Base-by-base conservation (phyloP, 371 early-diverging fungal species). In the Rhizopus delemar region DNA sequence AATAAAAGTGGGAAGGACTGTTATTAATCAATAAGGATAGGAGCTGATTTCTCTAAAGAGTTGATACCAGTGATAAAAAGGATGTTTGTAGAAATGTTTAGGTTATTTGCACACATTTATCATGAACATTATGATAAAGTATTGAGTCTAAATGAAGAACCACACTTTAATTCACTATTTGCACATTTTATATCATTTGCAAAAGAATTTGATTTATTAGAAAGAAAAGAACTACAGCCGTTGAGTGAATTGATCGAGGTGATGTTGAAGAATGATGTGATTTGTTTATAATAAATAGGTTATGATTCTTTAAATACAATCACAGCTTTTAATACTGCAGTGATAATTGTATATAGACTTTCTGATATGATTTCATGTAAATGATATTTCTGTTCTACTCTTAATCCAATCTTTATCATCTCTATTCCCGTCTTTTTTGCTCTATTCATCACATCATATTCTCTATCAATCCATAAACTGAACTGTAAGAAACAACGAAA, bases 61-160 rank as follows among this genome's bases (percentile, higher is more conserved):
- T 91, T 97, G 58, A 78, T 75, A n/a, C 60, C 70, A 2, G 86
- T 85, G 2, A 77, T 94, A 16, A 81, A 85, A 41, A 74, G 74
- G 11, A 91, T 96, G 57, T 87, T 86, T 75, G 84, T 87, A 52
- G 95, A 95, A 52, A 71, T 96, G 50, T 91, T 94, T 63, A 89
- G 95, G 43, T 82, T 98, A 12, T 87, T 96, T 70, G 95, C 93
- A 2, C 98, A 98, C 68, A 91, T 98, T 32, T 98, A 94, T 71
- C 92, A 93, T 73, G 68, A 84, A 13, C 98, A 98, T 66, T 94
- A 90, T 59, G 93, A 92, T 55, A 86, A 89, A 70, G 82, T 96
- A 38, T 71, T 94, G 41, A 86, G 88, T 54, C 74, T 97, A 15
- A 80, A 83, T 49, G 86, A 89, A 56, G 97, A 98, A 63, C 88